Evolutionary conservation across 306 rosid genomes (phyloP).

Genomic region (Acacia confusa): DNA sequence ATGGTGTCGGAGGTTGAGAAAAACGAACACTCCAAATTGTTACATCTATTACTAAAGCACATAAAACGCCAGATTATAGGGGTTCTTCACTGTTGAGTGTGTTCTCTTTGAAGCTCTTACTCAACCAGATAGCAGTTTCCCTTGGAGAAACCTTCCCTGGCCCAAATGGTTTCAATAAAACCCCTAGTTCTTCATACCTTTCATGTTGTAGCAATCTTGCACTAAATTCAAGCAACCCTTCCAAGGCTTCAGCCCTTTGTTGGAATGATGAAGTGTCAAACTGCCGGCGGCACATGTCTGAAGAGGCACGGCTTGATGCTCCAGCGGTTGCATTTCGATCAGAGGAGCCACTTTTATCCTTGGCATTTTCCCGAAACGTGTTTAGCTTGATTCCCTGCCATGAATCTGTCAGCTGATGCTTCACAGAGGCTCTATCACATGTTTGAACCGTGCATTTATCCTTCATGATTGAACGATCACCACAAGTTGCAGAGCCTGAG

Average conservation of each 20-base stretch:
- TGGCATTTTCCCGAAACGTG: constrained; percentile 40
- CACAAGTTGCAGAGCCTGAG: constrained; percentile 46
- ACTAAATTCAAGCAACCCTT: constrained; percentile 91
- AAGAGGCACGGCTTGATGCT: constrained; percentile 81
- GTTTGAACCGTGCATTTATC: constrained; percentile 80
- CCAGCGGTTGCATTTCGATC: constrained; percentile 87
- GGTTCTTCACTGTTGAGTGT: constrained; percentile 51
- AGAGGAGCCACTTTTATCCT: constrained; percentile 52
- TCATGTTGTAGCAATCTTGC: constrained; percentile 81
- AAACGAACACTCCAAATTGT: constrained; percentile 30
- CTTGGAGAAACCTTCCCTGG: constrained; percentile 89
- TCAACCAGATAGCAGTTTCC: constrained; percentile 95
- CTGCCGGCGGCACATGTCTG: constrained; percentile 52
- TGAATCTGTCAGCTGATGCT: constrained; percentile 39
- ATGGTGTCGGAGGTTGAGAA: constrained; percentile 6
- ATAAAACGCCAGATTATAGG: constrained; percentile 30
- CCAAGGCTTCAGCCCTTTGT: constrained; percentile 93
- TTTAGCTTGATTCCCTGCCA: constrained; percentile 70
- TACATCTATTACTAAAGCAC: constrained; percentile 26
- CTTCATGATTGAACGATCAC: constrained; percentile 63
- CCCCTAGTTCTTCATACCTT: constrained; percentile 89
- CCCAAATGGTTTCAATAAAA: constrained; percentile 87
- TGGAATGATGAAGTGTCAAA: constrained; percentile 74
- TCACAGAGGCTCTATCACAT: constrained; percentile 47
- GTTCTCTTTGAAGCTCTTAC: constrained; percentile 82